Evolutionary conservation across 352 stramenopile genomes (phyloP).

Genomic region (Thalassiosira tumida): DNA sequence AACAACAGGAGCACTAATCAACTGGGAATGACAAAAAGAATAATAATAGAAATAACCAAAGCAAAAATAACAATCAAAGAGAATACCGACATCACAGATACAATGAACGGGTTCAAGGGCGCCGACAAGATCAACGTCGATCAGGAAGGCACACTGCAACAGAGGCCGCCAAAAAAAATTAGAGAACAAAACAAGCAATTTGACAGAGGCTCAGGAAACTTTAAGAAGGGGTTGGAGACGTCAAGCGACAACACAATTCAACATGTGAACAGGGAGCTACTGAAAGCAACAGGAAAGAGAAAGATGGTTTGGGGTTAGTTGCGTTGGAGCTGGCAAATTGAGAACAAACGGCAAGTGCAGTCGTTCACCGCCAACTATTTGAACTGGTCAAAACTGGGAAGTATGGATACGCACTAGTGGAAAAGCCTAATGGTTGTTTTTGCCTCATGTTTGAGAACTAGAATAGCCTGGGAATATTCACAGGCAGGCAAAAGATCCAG

Average conservation of each 20-base stretch:
- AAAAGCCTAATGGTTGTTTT: not conserved
- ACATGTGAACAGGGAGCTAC: not conserved
- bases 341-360: not conserved
- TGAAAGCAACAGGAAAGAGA: not conserved
- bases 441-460: conserved; percentile 31
- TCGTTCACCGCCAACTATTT: not conserved
- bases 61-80: conserved; percentile 1
- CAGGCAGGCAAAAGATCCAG: not conserved
- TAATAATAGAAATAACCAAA: no score
- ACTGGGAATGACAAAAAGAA: no score
- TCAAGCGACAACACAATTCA: not conserved
- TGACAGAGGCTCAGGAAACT: not conserved
- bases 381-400: not conserved
- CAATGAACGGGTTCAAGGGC: not conserved
- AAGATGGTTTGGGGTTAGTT: not conserved
- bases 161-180: not conserved
- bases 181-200: not conserved
- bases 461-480: conserved; percentile 40
- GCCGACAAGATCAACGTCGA: not conserved
- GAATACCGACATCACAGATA: not conserved
- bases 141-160: not conserved
- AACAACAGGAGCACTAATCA: no score
- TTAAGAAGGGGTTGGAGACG: not conserved
- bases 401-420: conserved; percentile 6
- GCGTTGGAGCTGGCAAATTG: not conserved